These are phyloP conservation scores for Fraxinus sp. DNA, from an alignment of 305 asterid genomes.

Conservation along the genomic window DNA sequence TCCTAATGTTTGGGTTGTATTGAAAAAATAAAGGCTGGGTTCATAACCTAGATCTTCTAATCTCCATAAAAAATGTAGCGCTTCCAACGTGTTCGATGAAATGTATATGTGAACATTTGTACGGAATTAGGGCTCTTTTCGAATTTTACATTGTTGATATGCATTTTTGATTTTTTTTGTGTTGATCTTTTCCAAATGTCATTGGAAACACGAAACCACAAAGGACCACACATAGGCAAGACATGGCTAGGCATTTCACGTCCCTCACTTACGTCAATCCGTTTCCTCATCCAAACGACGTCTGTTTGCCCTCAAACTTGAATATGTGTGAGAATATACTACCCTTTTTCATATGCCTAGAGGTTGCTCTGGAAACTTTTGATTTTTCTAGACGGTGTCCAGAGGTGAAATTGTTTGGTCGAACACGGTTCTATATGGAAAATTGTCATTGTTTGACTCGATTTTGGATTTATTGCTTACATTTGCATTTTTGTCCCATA, in stretches of 20 bases:
- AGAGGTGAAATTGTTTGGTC: neutral
- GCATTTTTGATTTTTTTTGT: neutral
- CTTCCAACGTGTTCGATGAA: too few relatives aligned
- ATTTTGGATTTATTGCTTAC: neutral
- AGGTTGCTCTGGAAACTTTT: neutral
- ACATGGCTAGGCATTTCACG: neutral
- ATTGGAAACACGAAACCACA: neutral
- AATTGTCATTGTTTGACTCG: neutral
- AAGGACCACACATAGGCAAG: neutral
- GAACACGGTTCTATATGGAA: neutral
- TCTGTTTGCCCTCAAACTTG: neutral
- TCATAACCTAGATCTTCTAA: too few relatives aligned
- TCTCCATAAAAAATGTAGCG: too few relatives aligned
- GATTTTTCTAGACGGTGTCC: neutral
- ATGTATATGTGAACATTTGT: too few relatives aligned
- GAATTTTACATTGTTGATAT: too few relatives aligned
- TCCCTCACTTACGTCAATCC: neutral
- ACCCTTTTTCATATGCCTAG: neutral
- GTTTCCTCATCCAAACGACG: neutral
- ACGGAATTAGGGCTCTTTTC: too few relatives aligned
- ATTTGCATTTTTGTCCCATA: neutral
- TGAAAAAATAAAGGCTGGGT: too few relatives aligned
- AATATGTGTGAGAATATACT: neutral
- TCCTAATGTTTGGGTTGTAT: too few relatives aligned
- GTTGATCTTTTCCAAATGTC: neutral